Conservation (phyloP, 495 filamentous ascomycete species). For the Rostrohypoxylon terebratum region DNA sequence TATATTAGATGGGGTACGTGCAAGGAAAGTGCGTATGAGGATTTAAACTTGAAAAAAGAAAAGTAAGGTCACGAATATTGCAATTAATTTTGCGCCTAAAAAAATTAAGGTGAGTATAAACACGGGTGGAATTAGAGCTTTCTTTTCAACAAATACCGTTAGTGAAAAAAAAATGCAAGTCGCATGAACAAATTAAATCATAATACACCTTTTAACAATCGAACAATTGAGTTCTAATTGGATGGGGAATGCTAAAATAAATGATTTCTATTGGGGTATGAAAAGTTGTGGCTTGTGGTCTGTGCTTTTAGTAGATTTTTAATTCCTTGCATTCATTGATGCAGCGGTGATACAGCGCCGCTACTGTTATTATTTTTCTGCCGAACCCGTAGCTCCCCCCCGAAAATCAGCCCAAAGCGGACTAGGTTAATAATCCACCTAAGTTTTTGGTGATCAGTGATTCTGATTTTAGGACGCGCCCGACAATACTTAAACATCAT, state of each 20-base stretch:
- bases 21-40: too few relatives aligned
- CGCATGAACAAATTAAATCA: background rate
- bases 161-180: background rate
- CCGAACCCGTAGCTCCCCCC: slow-evolving; percentile 33
- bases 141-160: background rate
- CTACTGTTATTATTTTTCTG: slow-evolving; percentile 38
- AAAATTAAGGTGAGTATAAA: background rate
- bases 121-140: background rate
- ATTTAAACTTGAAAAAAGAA: too few relatives aligned
- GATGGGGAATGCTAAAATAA: background rate
- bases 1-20: too few relatives aligned
- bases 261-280: slow-evolving; percentile 1
- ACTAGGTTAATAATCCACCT: slow-evolving; percentile 55
- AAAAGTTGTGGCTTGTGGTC: slow-evolving; percentile 11
- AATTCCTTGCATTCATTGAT: slow-evolving; percentile 28
- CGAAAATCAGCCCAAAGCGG: slow-evolving; percentile 50
- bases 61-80: too few relatives aligned
- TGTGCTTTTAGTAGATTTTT: slow-evolving; percentile 23
- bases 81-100: too few relatives aligned
- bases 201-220: background rate
- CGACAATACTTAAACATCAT: slow-evolving; percentile 63
- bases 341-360: slow-evolving; percentile 8
- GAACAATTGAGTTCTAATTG: background rate
- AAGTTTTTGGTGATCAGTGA: slow-evolving; percentile 62
- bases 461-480: slow-evolving; percentile 57